Conservation (phyloP, 345 rosid genomes). For the Eucalyptus pumila region DNA sequence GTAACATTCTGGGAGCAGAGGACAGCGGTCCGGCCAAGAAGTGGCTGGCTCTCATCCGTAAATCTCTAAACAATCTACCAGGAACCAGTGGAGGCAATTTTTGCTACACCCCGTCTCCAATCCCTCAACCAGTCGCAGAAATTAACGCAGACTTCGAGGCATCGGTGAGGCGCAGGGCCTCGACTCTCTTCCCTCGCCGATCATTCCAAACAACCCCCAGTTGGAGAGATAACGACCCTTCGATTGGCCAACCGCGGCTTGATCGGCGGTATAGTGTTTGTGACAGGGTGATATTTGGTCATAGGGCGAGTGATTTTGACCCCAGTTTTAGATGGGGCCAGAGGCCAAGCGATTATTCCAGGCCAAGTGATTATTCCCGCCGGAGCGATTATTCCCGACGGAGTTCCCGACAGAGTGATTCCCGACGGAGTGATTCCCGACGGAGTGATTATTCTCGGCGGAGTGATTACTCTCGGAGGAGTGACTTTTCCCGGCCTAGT, state of each 20-base stretch:
- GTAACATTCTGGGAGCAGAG: slow-evolving; percentile 93
- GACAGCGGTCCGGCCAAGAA: slow-evolving; percentile 98
- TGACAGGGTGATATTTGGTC: slow-evolving; percentile 77
- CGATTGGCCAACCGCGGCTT: slow-evolving; percentile 47
- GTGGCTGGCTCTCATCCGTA: slow-evolving; percentile 78
- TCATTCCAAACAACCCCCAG: slow-evolving; percentile 84
- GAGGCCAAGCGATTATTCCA: slow-evolving; percentile 44
- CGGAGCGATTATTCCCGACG: slow-evolving; percentile 32
- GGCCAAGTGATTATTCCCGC: slow-evolving; percentile 38
- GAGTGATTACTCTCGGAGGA: slow-evolving; percentile 29
- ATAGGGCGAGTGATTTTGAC: slow-evolving; percentile 52
- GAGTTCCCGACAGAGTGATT: slow-evolving; percentile 1
- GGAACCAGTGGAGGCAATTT: slow-evolving; percentile 70
- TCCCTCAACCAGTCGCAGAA: slow-evolving; percentile 86
- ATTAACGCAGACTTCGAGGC: slow-evolving; percentile 93
- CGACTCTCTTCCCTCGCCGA: slow-evolving; percentile 73
- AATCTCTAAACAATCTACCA: slow-evolving; percentile 76
- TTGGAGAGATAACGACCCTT: slow-evolving; percentile 86
- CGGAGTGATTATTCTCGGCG: slow-evolving; percentile 25
- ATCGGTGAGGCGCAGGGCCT: slow-evolving; percentile 75
- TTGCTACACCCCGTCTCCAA: slow-evolving; percentile 78
- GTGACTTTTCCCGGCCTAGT: slow-evolving; percentile 59
- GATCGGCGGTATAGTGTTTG: slow-evolving; percentile 89
- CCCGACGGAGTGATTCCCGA: slow-evolving; percentile 20
- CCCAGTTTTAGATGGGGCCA: neutral